phyloP scores from a whole-genome alignment of 164 flowering plant genomes.

The Aristolochia contorta region DNA sequence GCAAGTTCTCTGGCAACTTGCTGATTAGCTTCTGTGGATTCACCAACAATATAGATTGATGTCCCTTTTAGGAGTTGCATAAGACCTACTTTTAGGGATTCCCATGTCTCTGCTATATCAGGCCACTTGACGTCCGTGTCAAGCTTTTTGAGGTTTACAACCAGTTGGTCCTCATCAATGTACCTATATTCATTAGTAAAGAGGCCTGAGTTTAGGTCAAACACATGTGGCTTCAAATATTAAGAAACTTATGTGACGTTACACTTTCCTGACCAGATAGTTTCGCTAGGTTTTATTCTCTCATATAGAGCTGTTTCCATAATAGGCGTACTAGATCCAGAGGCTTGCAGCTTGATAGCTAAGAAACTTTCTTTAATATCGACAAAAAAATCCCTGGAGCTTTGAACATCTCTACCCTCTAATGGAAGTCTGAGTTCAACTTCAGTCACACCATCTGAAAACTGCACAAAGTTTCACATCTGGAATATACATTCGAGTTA shows the following conservation, averaged over 20 bases:
- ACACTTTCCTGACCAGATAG: slow-evolving; percentile 65
- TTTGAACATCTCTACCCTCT: slow-evolving; percentile 22
- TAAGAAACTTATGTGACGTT: background rate
- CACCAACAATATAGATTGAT: slow-evolving; percentile 78
- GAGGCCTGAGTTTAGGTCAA: too few relatives aligned
- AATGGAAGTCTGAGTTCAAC: slow-evolving; percentile 69
- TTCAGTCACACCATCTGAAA: slow-evolving; percentile 65
- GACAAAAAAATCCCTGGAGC: slow-evolving; percentile 49
- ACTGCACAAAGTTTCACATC: slow-evolving; percentile 41
- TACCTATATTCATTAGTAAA: slow-evolving; percentile 38
- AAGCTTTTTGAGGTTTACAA: slow-evolving; percentile 77
- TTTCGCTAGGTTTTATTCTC: slow-evolving; percentile 83
- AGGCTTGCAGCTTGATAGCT: slow-evolving; percentile 26
- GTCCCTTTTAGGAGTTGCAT: slow-evolving; percentile 70
- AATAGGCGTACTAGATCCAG: slow-evolving; percentile 44
- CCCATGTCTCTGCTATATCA: slow-evolving; percentile 89
- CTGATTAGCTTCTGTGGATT: slow-evolving; percentile 77
- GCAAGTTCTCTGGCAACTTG: slow-evolving; percentile 81
- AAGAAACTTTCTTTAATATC: slow-evolving; percentile 60
- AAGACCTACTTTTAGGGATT: slow-evolving; percentile 63
- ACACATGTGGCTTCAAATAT: background rate
- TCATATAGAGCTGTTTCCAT: slow-evolving; percentile 69
- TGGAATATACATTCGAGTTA: background rate
- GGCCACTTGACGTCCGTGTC: slow-evolving; percentile 90
- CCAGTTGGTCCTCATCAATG: slow-evolving; percentile 82